A percentile compares a stretch with the other conserved stretches of the same genome.
Conservation (phyloP, 148 eudicot species). For the Polygonum aviculare region DNA sequence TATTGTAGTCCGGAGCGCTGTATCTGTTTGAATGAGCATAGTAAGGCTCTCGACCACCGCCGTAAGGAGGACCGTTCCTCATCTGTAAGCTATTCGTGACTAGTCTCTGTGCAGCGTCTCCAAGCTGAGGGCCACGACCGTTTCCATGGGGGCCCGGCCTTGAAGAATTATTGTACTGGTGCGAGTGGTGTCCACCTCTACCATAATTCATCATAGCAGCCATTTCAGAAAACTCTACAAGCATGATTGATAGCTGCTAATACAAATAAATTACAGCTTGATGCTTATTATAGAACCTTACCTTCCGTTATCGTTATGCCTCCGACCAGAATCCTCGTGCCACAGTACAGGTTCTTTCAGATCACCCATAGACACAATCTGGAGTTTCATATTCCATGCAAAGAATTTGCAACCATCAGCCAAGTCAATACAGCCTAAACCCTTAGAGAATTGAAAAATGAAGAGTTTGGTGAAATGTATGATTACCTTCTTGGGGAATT, state of each 20-base stretch:
- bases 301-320: slow-evolving; percentile 37
- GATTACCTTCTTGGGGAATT: slow-evolving; percentile 59
- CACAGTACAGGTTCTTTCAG: slow-evolving; percentile 62
- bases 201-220: neutral
- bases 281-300: neutral
- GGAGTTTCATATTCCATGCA: slow-evolving; percentile 10
- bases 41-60: slow-evolving; percentile 12
- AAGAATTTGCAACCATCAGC: neutral
- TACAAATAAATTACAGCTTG: too few species aligned
- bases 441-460: neutral
- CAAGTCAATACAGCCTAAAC: too few species aligned
- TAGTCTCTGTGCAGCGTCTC: slow-evolving; percentile 83
- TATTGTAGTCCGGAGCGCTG: slow-evolving; percentile 22
- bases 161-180: slow-evolving; percentile 12
- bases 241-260: too few species aligned
- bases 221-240: neutral
- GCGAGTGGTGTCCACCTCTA: neutral
- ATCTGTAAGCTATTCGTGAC: slow-evolving; percentile 60
- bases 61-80: slow-evolving; percentile 23
- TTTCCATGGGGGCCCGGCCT: slow-evolving; percentile 49
- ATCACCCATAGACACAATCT: slow-evolving; percentile 62
- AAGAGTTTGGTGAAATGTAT: neutral
- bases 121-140: slow-evolving; percentile 68
- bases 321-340: slow-evolving; percentile 68
- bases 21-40: slow-evolving; percentile 24